Evolutionary conservation across 345 rosid genomes (phyloP).

Genomic region (Reutealis trisperma): DNA sequence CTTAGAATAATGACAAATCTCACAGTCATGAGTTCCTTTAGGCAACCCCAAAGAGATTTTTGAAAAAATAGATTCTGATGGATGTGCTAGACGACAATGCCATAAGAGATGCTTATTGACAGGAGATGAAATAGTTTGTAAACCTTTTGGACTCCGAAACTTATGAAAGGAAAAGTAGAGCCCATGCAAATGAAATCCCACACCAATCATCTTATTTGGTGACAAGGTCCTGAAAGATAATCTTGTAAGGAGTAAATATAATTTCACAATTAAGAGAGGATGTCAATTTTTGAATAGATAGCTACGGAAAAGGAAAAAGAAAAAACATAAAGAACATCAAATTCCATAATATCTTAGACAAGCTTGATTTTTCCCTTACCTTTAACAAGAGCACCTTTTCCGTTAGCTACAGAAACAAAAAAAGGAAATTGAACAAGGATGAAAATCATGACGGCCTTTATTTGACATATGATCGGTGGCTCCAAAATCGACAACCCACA

Average conservation of each 20-base stretch:
- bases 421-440: neutral
- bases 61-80: neutral
- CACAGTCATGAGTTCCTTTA: neutral
- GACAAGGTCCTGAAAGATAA: neutral
- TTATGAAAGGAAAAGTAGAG: neutral
- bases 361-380: constrained; percentile 3
- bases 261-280: constrained; percentile 10
- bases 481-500: neutral
- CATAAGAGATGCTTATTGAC: neutral
- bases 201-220: neutral
- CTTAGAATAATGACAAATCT: neutral
- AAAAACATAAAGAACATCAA: neutral
- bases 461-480: no score
- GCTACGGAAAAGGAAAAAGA: neutral
- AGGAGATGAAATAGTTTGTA: neutral
- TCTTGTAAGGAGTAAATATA: neutral
- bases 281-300: neutral
- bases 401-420: neutral
- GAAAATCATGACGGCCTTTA: no score
- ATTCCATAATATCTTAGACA: neutral
- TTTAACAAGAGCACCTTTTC: neutral
- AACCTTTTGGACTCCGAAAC: neutral
- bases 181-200: neutral
- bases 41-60: neutral
- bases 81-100: neutral